Evolutionary conservation across 140 eudicot genomes (phyloP).

Genomic region (Ambrosia hybrid): DNA sequence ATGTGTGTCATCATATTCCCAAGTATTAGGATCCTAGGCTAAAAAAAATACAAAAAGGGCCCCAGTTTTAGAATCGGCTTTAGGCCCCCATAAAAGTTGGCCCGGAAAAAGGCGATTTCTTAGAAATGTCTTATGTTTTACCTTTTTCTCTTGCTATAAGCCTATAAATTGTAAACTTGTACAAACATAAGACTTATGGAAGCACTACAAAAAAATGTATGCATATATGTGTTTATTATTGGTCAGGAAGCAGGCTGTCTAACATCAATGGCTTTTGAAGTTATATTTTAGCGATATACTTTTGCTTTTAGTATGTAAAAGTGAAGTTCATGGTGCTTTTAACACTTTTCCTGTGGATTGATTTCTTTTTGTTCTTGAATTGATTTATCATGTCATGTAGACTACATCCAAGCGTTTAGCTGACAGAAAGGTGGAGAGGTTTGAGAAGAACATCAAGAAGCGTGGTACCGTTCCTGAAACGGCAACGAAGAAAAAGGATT

Average conservation of each 20-base stretch:
- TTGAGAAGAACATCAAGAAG: constrained; percentile 75
- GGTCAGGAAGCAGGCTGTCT: not conserved
- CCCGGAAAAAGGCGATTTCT: too few species aligned
- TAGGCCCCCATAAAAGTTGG: too few species aligned
- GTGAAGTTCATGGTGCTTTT: not conserved
- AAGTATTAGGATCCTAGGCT: too few species aligned
- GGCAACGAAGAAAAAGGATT: constrained; percentile 55
- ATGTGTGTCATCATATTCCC: too few species aligned
- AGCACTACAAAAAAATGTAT: not conserved
- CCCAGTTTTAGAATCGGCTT: too few species aligned
- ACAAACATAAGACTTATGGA: too few species aligned
- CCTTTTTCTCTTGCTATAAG: too few species aligned
- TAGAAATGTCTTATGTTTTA: too few species aligned
- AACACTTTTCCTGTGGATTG: not conserved
- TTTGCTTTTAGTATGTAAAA: not conserved
- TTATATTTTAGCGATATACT: not conserved
- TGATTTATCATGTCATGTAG: constrained; percentile 32
- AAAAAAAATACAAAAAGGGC: too few species aligned
- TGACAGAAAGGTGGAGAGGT: constrained; percentile 67
- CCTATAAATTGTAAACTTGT: too few species aligned
- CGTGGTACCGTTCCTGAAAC: constrained; percentile 65
- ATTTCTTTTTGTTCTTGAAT: not conserved
- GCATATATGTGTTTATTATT: not conserved
- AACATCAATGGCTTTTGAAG: not conserved
- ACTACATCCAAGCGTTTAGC: constrained; percentile 68